Evolutionary conservation across 495 filamentous ascomycete species (phyloP), one percentile per base, ranked within the genome.

Genomic region (Neurospora sp.): DNA sequence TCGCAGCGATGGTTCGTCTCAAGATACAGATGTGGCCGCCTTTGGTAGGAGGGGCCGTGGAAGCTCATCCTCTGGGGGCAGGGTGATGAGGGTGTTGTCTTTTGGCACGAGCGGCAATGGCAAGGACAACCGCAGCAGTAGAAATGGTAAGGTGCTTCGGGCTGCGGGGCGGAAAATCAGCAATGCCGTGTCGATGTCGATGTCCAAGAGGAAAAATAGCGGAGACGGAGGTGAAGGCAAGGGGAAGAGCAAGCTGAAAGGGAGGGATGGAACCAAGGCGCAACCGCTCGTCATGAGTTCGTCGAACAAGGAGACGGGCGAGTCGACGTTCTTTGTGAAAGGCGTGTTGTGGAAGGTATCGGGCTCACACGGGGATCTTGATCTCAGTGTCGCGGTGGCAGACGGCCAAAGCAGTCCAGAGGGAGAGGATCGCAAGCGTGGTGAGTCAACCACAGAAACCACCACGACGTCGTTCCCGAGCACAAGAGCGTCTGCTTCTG

Each of bases 11-110:
- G 6, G 53, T 0, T 61, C 53, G 8, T 61, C 53, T 35, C 22
- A 6, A 16, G 27, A 61, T 35, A 35, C 27, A 8, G 12, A 61
- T 61, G 12, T 4, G 7, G 53, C 20, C 1, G 22, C 4, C 14
- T 3, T 61, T 35, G 12, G 27, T 8, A 31, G 14, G 7, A 35
- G 2, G 14, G 53, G 53, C 7, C 27, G 27, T 14, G 53, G 27
- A 71, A 71, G 41, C 68, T 70, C 10, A 8, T 73, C 38, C 40
- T 71, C 59, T 27, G 42, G 31, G 17, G 65, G 10, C 39, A 37
- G 78, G 74, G 74, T 76, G 72, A 41, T 77, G 40, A 75, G 78
- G 22, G 72, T 41, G 22, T 27, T 71, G 68, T 72, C 70, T 27
- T 59, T 77, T 27, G 69, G 53, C 5, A 61, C 53, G 22, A 61